Base-by-base conservation (phyloP, 129 eudicot species). In the Flaveria trinervia region DNA sequence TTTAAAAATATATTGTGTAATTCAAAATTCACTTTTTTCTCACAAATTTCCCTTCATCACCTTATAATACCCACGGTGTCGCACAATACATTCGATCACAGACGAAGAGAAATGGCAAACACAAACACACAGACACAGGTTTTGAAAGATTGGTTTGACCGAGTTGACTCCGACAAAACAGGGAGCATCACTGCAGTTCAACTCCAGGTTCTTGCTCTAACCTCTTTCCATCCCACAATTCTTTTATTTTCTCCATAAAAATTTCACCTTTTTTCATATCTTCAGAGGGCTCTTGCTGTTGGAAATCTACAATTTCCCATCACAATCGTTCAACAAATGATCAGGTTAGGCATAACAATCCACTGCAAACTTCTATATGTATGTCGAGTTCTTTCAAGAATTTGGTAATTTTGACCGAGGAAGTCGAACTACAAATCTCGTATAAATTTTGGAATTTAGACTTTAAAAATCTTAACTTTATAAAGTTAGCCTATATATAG, bases 251-350 rank as follows among this genome's bases (percentile, higher is more conserved):
- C 12, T 61, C 25, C 1, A 8, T 55, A 5, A 14, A 20, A 17
- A n/a, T 13, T 57, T 67, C 14, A 78, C 55, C 7, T 79, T 51
- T n/a, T 80, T 67, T 52, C 36, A 14, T 14, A 68, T 82, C 17
- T 64, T 81, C 88, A 90, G 97, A 81, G 79, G 45, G 97, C 97
- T 28, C 85, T 93, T 72, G 90, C 92, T 12, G 92, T 87, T 73
- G 98, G 98, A 79, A 93, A 93, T 82, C 85, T 93, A 13, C 87
- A 86, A 12, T 88, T 93, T 75, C 73, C 98, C 15, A 73, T 88
- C 79, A 71, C 97, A 15, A 85, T 93, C 80, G 98, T 88, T 68
- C 95, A 93, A 77, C 98, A 93, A 82, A 93, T 93, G 97, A 87
- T 93, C 92, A 93, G 98, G 98, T 90, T 45, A 1, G 5, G 36